Evolutionary conservation across 2,329 filamentous ascomycete genomes (phyloP), one percentile per base, ranked within the genome.

Genomic region (Beauveria asiatica): DNA sequence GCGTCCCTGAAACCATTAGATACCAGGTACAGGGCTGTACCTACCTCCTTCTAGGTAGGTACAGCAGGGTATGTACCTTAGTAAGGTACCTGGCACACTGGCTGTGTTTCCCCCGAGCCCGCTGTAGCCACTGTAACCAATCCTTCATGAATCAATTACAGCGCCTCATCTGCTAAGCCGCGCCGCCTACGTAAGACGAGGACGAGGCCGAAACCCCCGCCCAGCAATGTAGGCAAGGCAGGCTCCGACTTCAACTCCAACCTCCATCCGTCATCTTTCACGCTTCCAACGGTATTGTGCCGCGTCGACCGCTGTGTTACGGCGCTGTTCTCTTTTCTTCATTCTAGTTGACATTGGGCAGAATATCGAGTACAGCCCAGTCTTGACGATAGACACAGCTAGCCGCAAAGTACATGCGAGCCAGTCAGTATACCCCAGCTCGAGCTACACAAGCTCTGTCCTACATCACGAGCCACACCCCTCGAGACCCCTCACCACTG

Each of bases 401-500:
- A 23, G 41, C 52, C 19, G 23, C 30, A 23, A n/a, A 44, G 16
- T 19, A 49, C 25, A 49, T 30, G 23, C 16, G 46, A 27, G 23
- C 27, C 46, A n/a, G n/a, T 17, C 27, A 19, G 23, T 17, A 11
- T 13, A 37, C 42, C 42, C 10, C 51, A 16, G 21, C 54, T 57
- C 42, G 44, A 57, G 55, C 55, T 21, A 41, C 45, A 21, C 45
- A 13, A 41, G 55, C 45, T 49, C 55, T n/a, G n/a, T 57, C 55
- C 23, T 33, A 11, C 37, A 37, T 59, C 37, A 51, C 48, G 48
- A 51, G 48, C 48, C 25, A 13, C 41, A 37, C 39, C 48, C 48
- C 41, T 55, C 30, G 21, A 44, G 19, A 55, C 52, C 52, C 30
- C 39, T 52, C 37, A 27, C 48, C 37, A 45, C 48, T 19, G 23